Conservation (phyloP, 345 rosid species). For the Leavenworthia alabamica region DNA sequence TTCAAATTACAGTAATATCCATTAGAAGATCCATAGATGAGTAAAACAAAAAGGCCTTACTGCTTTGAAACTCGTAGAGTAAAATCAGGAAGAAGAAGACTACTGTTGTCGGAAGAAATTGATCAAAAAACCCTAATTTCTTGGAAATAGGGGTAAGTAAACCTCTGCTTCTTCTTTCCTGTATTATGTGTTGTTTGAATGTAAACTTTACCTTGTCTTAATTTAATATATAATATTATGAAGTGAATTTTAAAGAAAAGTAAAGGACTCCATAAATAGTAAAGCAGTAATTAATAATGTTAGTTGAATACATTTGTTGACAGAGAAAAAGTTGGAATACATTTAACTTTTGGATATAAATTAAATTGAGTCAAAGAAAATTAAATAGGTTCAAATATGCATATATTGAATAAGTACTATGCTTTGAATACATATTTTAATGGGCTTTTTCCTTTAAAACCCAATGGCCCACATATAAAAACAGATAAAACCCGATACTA, state of each 20-base stretch:
- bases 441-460: too few species aligned
- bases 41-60: too few species aligned
- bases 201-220: not conserved
- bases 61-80: too few species aligned
- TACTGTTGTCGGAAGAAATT: too few species aligned
- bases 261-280: not conserved
- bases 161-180: not conserved
- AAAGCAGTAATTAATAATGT: not conserved
- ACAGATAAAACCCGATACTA: too few species aligned
- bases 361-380: not conserved
- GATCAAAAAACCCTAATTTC: constrained; percentile 17
- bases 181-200: not conserved
- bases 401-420: not conserved
- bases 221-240: not conserved
- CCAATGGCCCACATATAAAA: too few species aligned
- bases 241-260: not conserved
- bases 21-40: too few species aligned
- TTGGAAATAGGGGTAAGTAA: constrained; percentile 5
- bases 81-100: constrained; percentile 13
- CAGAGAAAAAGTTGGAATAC: too few species aligned
- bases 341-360: not conserved
- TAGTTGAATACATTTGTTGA: too few species aligned
- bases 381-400: not conserved
- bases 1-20: too few species aligned
- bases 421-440: not conserved